Evolutionary conservation across 1,284 basidiomycete species (phyloP).

Genomic region (Pseudozyma sp.): DNA sequence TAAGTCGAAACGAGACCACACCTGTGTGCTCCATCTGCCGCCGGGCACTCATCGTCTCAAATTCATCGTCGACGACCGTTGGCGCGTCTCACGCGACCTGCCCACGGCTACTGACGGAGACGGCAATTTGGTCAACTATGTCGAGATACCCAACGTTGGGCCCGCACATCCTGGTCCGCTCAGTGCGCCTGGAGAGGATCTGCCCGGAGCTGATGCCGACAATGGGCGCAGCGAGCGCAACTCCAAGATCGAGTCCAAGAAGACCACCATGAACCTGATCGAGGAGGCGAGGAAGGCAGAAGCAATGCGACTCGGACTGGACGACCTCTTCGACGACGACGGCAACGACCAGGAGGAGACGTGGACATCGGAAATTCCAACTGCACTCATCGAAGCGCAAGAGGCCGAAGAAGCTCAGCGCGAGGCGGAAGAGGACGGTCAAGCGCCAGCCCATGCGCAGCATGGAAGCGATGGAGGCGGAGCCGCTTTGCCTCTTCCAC

Average conservation of each 20-base stretch:
- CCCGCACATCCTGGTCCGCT: constrained; percentile 62
- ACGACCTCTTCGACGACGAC: constrained; percentile 63
- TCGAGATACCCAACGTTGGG: constrained; percentile 65
- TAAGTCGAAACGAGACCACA: constrained; percentile 57
- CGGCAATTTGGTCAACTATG: constrained; percentile 92
- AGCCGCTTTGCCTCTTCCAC: constrained; percentile 68
- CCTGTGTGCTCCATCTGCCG: constrained; percentile 70
- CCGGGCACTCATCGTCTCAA: constrained; percentile 96
- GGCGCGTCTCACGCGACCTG: constrained; percentile 80
- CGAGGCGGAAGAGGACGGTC: constrained; percentile 36
- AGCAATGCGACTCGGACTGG: constrained; percentile 42
- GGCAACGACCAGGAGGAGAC: constrained; percentile 51
- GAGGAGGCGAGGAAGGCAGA: constrained; percentile 55
- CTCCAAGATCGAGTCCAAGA: constrained; percentile 52
- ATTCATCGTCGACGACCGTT: constrained; percentile 93
- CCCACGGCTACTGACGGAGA: constrained; percentile 94
- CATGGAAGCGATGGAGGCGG: constrained; percentile 19
- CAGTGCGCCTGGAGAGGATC: constrained; percentile 61
- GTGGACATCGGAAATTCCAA: constrained; percentile 70
- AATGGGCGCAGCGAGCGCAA: constrained; percentile 36
- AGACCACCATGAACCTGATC: constrained; percentile 52
- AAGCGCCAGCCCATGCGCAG: constrained; percentile 20
- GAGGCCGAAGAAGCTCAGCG: constrained; percentile 63
- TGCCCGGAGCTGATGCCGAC: constrained; percentile 35
- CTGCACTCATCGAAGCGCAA: constrained; percentile 64